Evolutionary conservation across 1,284 basidiomycete genomes (phyloP), one percentile per base, ranked within the genome.

Genomic region (Gomphus sp.): DNA sequence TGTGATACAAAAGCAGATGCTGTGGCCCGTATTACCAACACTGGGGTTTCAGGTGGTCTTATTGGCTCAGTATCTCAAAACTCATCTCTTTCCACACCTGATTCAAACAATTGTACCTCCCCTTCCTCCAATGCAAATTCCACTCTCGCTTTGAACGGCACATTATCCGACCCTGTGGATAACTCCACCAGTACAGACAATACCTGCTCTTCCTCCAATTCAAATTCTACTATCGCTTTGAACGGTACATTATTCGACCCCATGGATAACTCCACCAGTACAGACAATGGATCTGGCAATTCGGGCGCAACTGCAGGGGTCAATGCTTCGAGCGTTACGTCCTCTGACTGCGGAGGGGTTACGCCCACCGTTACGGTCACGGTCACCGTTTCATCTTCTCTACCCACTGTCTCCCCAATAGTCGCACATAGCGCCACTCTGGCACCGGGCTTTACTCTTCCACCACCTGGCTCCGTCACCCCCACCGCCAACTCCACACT

Each of bases 1-100:
- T 86, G 83, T 69, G 75, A 75, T 43, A 80, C 79, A 12, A 55
- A 68, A 47, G 71, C 72, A 31, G 83, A 85, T 67, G 80, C 79
- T 10, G 60, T 65, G 8, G 68, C 78, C n/a, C 74, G 82, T 54
- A 82, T 85, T 59, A 69, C 71, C 11, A 75, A 73, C 1, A 78
- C 80, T 33, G 81, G 81, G 53, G 81, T 76, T 8, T 71, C 73
- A 16, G 71, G 72, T 43, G 72, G 73, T 28, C 56, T 74, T 52
- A 68, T 66, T 31, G 72, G 72, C 25, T 49, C 62, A 41, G 53
- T 55, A 48, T 39, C 47, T n/a, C 12, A 4, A 31, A 33, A 3
- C 16, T 31, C 31, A 50, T 39, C 34, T 14, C 31, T 41, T 44
- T 4, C 44, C 54, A 4, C 39, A 16, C 31, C 11, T n/a, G 36